Percentiles rank a stretch among this genome's conserved stretches.
Evolutionary conservation across 176 grass and related monocot genomes (phyloP).

Genomic region (Bothriochloa decipiens): DNA sequence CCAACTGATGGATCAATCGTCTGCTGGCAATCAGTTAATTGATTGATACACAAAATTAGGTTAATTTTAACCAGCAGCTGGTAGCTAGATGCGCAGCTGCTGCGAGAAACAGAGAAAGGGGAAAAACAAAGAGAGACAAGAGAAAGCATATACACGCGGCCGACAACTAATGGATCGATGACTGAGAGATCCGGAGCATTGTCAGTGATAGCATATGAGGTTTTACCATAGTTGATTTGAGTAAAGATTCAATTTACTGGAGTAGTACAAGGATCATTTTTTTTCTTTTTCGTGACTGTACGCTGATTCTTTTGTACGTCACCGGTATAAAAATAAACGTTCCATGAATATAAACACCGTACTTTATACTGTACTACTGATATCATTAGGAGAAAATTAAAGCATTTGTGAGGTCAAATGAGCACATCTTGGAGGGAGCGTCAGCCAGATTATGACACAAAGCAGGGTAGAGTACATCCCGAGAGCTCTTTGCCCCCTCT

Average conservation of each 20-base stretch:
- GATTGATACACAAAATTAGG: constrained; percentile 2
- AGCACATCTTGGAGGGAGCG: constrained; percentile 36
- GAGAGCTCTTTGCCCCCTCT: neutral
- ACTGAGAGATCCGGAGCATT: neutral
- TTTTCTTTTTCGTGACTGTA: constrained; percentile 11
- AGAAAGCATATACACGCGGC: neutral
- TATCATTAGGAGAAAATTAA: neutral
- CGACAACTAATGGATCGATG: neutral
- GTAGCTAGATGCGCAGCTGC: neutral
- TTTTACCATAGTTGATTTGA: constrained; percentile 28
- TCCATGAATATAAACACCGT: constrained; percentile 10
- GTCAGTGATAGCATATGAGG: constrained; percentile 37
- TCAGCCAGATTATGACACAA: constrained; percentile 10
- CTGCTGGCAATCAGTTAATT: neutral
- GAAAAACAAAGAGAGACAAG: neutral
- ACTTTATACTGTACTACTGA: neutral
- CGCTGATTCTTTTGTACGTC: constrained; percentile 55
- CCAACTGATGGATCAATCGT: constrained; percentile 42
- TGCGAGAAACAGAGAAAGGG: constrained; percentile 15
- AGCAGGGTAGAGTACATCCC: neutral
- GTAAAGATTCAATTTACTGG: constrained; percentile 39
- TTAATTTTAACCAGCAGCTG: neutral
- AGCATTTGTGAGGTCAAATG: constrained; percentile 26
- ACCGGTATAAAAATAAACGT: constrained; percentile 56
- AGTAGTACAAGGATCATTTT: constrained; percentile 16